Conservation (phyloP, 1,284 basidiomycete species). For the Apiotrichum siamense region DNA sequence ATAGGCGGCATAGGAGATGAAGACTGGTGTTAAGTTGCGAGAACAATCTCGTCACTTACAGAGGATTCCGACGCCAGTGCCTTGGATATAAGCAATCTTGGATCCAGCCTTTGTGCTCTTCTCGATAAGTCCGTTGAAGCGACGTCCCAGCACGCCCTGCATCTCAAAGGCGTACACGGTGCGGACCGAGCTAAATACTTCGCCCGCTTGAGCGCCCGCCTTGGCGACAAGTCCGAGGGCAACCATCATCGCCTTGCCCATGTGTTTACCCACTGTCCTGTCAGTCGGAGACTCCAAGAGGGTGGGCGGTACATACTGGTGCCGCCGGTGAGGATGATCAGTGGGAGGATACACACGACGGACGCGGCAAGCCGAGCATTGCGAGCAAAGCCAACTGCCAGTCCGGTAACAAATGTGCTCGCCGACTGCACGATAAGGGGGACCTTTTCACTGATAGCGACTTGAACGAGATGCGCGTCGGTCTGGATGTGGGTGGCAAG, state of each 20-base stretch:
- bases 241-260: constrained; percentile 46
- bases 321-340: no score
- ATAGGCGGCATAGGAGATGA: constrained; percentile 62
- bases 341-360: no score
- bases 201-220: constrained; percentile 83
- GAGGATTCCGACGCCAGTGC: constrained; percentile 59
- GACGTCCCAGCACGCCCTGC: constrained; percentile 57
- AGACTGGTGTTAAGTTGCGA: constrained; percentile 46
- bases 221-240: constrained; percentile 70
- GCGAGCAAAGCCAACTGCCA: no score
- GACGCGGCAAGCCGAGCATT: no score
- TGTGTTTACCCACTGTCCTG: constrained; percentile 31
- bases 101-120: constrained; percentile 58
- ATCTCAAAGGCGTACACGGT: constrained; percentile 85
- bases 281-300: no score
- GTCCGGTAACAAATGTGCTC: constrained; percentile 59
- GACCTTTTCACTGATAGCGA: constrained; percentile 84
- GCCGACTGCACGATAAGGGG: constrained; percentile 49
- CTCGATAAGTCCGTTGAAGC: constrained; percentile 66
- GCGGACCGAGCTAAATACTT: constrained; percentile 62
- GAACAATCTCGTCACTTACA: constrained; percentile 12
- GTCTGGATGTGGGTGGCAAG: constrained; percentile 92
- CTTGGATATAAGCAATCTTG: constrained; percentile 62
- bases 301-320: no score
- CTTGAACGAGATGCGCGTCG: constrained; percentile 64